Evolutionary conservation across 2,329 filamentous ascomycete species (phyloP), one percentile per base, ranked within the genome.

Genomic region (Arthrobotrys musiformis): DNA sequence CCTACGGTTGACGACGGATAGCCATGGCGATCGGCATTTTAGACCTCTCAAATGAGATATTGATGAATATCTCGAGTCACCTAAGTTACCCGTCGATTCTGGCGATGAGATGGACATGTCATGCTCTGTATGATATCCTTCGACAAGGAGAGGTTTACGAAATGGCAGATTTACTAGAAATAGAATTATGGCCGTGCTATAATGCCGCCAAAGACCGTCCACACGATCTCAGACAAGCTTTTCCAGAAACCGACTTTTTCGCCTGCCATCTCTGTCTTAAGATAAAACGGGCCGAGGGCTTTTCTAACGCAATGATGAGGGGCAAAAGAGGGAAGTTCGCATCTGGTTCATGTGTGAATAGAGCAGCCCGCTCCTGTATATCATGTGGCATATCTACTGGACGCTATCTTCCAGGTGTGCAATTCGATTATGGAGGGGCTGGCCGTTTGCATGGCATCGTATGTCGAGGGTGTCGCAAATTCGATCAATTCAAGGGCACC

Each of bases 251-350:
- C 28, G 52, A 69, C 37, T 61, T 46, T 60, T 69, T 69, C 37
- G 64, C 64, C 13, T 69, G 64, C 33, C 37, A 48, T 50, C 15
- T 60, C 54, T 69, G 64, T 42, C 37, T 58, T n/a, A 69, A 69
- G 64, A 60, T 69, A 22, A 69, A 69, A 50, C 37, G n/a, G 22
- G 64, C 50, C 8, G 17, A 17, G n/a, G 17, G 11, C 17, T 69
- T 69, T 69, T 69, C 64, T 69, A 69, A 69, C 40, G 64, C 64
- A 26, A 69, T 69, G 64, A 69, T 69, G 50, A 69, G 37, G 26
- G 64, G 64, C 17, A 48, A 48, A 50, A 48, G 50, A 58, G 64
- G 64, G 11, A 69, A 69, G 37, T 60, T 69, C 28, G 19, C 64
- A 50, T 48, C 37, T 26, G 37, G 52, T 11, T 50, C 52, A 28